Conservation (phyloP, 352 stramenopile species). For the Phytophthora tentaculata region DNA sequence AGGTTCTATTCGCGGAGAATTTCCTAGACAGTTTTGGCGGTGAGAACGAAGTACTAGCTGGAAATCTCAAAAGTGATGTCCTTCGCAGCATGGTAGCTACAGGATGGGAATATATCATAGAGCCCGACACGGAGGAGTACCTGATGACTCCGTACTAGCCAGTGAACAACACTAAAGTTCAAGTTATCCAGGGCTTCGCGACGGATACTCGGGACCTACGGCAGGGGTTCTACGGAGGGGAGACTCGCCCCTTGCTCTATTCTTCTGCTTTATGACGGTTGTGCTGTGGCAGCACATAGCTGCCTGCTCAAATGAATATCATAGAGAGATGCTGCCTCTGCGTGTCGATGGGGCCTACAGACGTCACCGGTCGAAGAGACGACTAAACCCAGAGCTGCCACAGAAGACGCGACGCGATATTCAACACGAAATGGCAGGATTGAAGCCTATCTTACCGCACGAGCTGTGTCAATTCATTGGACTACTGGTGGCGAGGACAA, state of each 20-base stretch:
- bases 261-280: not conserved
- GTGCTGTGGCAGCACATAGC: not conserved
- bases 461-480: not conserved
- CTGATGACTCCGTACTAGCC: not conserved
- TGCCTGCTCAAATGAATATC: not conserved
- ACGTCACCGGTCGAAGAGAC: not conserved
- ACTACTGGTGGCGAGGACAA: not conserved
- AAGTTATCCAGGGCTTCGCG: not conserved
- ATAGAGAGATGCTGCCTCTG: too few relatives aligned
- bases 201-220: conserved; percentile 2
- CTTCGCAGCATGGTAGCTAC: too few relatives aligned
- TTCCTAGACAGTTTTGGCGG: too few relatives aligned
- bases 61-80: too few relatives aligned
- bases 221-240: too few relatives aligned
- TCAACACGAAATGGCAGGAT: not conserved
- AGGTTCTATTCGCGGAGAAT: too few relatives aligned
- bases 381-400: not conserved
- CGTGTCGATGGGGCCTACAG: not conserved
- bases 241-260: too few relatives aligned
- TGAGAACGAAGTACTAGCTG: not conserved
- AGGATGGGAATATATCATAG: too few relatives aligned
- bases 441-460: not conserved
- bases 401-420: too few relatives aligned
- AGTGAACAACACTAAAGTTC: not conserved
- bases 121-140: not conserved